A percentile compares a stretch with the other conserved stretches of the same genome.
Conservation (phyloP, 495 filamentous ascomycete species). For the Aspergillus steynii region DNA sequence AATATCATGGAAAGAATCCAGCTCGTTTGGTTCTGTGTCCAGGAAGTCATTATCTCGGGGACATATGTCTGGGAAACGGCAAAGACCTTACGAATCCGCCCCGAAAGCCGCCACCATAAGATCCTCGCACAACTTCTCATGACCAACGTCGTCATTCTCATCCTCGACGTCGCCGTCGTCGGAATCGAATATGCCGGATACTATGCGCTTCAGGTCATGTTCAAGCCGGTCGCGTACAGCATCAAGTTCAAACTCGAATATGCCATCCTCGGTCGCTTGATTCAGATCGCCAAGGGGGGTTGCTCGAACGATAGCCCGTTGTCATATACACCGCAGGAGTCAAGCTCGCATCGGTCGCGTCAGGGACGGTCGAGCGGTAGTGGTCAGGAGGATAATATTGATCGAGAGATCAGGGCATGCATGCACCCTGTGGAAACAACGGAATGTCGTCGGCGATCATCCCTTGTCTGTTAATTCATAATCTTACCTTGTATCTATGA, state of each 20-base stretch:
- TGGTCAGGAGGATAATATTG: not conserved
- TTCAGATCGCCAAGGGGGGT: conserved; percentile 33
- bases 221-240: conserved; percentile 53
- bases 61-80: conserved; percentile 56
- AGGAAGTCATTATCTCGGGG: conserved; percentile 57
- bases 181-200: conserved; percentile 47
- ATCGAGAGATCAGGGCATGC: not conserved
- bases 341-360: not conserved
- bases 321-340: not conserved
- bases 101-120: conserved; percentile 25
- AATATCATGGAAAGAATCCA: conserved; percentile 54
- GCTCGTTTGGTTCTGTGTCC: conserved; percentile 53
- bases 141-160: conserved; percentile 50
- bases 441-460: not conserved
- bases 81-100: conserved; percentile 41
- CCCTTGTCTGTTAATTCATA: not conserved
- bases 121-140: conserved; percentile 48
- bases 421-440: not conserved
- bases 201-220: conserved; percentile 49
- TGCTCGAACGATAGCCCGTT: not conserved
- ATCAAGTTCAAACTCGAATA: conserved; percentile 58
- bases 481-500: no score
- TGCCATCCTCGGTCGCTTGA: conserved; percentile 50
- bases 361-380: no score
- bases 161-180: conserved; percentile 50